These are phyloP conservation scores for Penicillium lagena DNA, from an alignment of 495 filamentous ascomycete genomes.

Conservation along the genomic window DNA sequence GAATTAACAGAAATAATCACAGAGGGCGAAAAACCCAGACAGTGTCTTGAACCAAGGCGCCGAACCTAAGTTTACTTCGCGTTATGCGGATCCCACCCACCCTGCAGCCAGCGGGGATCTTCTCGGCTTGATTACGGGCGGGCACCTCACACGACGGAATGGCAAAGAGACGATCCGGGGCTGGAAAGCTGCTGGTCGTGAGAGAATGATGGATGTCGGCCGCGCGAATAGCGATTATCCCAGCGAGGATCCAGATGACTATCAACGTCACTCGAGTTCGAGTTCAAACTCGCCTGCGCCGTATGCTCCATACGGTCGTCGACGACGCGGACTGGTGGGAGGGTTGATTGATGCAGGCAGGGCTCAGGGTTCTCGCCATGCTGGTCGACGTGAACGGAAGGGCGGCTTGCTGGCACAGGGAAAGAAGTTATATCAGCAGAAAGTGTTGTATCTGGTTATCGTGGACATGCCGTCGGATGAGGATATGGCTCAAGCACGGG, in stretches of 20 bases:
- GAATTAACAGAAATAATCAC: background rate
- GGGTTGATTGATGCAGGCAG: background rate
- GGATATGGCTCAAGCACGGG: slow-evolving; percentile 27
- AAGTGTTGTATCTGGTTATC: slow-evolving; percentile 46
- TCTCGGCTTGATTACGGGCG: slow-evolving; percentile 36
- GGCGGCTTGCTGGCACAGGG: slow-evolving; percentile 1
- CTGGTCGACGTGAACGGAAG: too few species aligned
- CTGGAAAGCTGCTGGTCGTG: too few species aligned
- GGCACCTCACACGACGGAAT: slow-evolving; percentile 11
- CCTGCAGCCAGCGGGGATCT: slow-evolving; percentile 32
- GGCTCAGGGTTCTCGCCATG: background rate
- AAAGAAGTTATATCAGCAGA: slow-evolving; percentile 10
- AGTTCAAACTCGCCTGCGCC: slow-evolving; percentile 5
- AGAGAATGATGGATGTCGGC: too few species aligned
- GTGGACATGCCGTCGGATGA: slow-evolving; percentile 44
- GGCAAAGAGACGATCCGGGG: too few species aligned
- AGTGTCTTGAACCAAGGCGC: slow-evolving; percentile 18
- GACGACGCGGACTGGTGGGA: background rate
- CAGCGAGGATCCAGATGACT: too few species aligned
- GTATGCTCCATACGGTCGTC: slow-evolving; percentile 4
- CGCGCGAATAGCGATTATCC: too few species aligned
- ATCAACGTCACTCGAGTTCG: background rate
- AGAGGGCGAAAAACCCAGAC: slow-evolving; percentile 22
- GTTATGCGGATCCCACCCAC: slow-evolving; percentile 50
- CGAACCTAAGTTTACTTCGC: slow-evolving; percentile 34